Evolutionary conservation across 257 asterid species (phyloP).

Genomic region (Solanum chilense): DNA sequence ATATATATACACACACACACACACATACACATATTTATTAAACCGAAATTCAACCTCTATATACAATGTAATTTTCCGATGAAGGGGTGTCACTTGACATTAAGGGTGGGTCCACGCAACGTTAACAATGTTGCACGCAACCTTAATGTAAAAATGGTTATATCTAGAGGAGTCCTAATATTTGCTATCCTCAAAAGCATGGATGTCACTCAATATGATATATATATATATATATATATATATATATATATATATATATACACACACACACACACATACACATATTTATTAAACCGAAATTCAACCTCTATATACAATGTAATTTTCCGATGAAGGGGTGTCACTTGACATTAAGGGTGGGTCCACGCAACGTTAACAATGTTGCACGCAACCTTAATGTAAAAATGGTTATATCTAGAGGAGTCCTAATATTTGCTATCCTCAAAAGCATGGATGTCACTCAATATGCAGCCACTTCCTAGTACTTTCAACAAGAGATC

Average conservation of each 20-base stretch:
- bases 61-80: not conserved
- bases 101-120: not conserved
- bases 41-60: too few relatives aligned
- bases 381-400: not conserved
- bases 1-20: too few relatives aligned
- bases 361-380: not conserved
- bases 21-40: too few relatives aligned
- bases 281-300: too few relatives aligned
- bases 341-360: not conserved
- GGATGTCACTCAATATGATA: not conserved
- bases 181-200: not conserved
- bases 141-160: not conserved
- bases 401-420: not conserved
- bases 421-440: not conserved
- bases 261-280: too few relatives aligned
- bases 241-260: too few relatives aligned
- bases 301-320: too few relatives aligned
- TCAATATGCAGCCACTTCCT: not conserved
- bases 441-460: not conserved
- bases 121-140: not conserved
- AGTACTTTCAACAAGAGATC: not conserved
- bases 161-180: not conserved
- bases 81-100: not conserved
- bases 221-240: too few relatives aligned
- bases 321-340: not conserved